Base-by-base conservation (phyloP, 371 early-diverging fungal species). In the Massospora cicadina region DNA sequence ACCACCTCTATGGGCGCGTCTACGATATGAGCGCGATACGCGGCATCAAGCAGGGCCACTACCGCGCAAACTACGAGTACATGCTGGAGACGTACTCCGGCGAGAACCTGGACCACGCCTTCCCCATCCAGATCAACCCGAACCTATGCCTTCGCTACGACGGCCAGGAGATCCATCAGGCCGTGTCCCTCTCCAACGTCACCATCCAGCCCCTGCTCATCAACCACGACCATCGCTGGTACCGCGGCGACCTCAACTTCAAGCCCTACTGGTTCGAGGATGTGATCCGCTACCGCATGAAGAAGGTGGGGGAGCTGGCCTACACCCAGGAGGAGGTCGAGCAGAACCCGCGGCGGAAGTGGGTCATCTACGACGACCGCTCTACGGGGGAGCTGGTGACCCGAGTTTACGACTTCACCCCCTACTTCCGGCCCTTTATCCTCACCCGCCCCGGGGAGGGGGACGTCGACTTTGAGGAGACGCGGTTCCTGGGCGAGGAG, bases 321-420 rank as follows among this genome's bases (percentile, higher is more conserved):
- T 78, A 68, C 27, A 72, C 73, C 13, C 66, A 68, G 71, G 66
- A 1, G 79, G 81, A 28, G 72, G 69, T 62, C 64, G 72, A 60
- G 73, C 75, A 23, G 76, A 75, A 69, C 72, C 74, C 27, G 73
- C 75, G 17, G 71, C 81, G 86, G 71, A 72, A 79, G 0, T 79
- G 85, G 21, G 77, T 89, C 66, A 71, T 63, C 65, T 1, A 81
- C 81, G 29, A 73, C 71, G 56, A 68, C 71, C 59, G 75, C 75
- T 13, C 76, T 74, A 68, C 72, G 74, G 83, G 54, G 57, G 82
- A 85, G 71, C 73, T 80, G 0, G 80, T 86, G 13, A 77, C 81
- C 65, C 76, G 79, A 54, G 79, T 90, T 0, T 90, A 87, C 64
- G 91, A 91, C 57, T 72, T 91, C 67, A 81, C 85, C 31, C 72